Evolutionary conservation across 164 flowering plant species (phyloP), one percentile per base, ranked within the genome.

Genomic region (Sextonia rubra): DNA sequence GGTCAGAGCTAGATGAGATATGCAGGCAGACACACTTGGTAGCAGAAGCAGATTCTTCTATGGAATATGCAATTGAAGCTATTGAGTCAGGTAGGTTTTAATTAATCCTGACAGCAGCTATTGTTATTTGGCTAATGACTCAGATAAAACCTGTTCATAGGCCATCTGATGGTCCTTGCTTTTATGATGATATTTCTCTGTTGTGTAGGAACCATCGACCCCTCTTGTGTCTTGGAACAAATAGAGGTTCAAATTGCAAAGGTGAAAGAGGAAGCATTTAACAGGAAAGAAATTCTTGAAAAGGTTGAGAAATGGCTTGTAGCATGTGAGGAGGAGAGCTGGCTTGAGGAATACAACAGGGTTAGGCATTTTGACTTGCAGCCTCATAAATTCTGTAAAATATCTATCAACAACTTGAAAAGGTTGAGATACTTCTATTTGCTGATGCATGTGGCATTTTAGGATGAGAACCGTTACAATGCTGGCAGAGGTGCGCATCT

Each of bases 301-400:
- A 93, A 81, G 79, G 84, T 91, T 52, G 97, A 90, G 62, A 93
- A 93, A 73, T 93, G 97, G 94, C 44, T 85, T 74, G 80, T 83
- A 69, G 93, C 97, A n/a, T 83, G 94, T 71, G 91, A 91, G 64
- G 98, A 93, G 75, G 98, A 93, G 74, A 73, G 81, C 76, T 93
- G 98, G 98, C 88, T 93, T 26, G 98, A 91, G 73, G 93, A 93
- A 66, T 93, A 93, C 71, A 89, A 86, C 71, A 85, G 84, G 89
- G 98, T 93, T 55, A 22, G 74, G 44, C 15, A 15, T 70, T 73
- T 60, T 47, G 14, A 37, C 44, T 37, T 37, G 8, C 44, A 37
- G 6, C 44, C 7, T 32, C 44, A 32, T 32, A 32, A 6, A 32
- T 32, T 32, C 5, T 6, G 9, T 37, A 4, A 37, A 37, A 37